A percentile compares a stretch with the other conserved stretches of the same genome.
Conservation (phyloP, 1,139 yeast genomes). For the Diutina mesorugosa region DNA sequence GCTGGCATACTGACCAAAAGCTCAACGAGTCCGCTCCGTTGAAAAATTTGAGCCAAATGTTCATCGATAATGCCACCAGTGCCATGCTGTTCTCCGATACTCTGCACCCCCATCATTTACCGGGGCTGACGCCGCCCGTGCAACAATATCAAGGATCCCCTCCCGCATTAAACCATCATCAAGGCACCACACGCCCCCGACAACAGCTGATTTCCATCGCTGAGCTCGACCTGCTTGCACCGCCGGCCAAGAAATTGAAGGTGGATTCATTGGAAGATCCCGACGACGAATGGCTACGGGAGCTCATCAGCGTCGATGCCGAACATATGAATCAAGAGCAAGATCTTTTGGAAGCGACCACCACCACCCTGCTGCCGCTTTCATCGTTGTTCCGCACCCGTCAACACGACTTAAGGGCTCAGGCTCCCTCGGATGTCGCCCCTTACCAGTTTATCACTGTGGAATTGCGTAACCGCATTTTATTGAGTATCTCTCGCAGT, state of each 20-base stretch:
- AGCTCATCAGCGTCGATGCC: background rate
- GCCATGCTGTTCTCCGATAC: slow-evolving; percentile 18
- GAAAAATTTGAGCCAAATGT: background rate
- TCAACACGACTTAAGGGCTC: background rate
- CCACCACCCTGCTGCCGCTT: background rate
- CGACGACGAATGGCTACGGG: slow-evolving; percentile 1
- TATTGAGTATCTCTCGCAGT: slow-evolving; percentile 36
- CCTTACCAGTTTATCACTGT: slow-evolving; percentile 22
- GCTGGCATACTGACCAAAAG: background rate
- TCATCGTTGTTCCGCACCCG: slow-evolving; percentile 1
- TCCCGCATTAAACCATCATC: slow-evolving; percentile 13
- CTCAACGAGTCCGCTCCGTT: background rate
- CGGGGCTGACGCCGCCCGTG: slow-evolving; percentile 27
- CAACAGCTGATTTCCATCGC: slow-evolving; percentile 8
- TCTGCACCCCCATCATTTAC: slow-evolving; percentile 22
- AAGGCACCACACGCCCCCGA: slow-evolving; percentile 2
- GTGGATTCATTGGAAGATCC: background rate
- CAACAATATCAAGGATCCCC: slow-evolving; percentile 9
- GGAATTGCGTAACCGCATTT: slow-evolving; percentile 39
- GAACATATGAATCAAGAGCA: background rate
- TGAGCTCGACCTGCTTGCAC: slow-evolving; percentile 3
- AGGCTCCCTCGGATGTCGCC: background rate
- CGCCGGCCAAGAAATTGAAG: background rate
- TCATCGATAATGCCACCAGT: background rate
- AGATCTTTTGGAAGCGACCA: background rate